phyloP scores from a whole-genome alignment of 441 rosid genomes.

The Erodium trifolium region DNA sequence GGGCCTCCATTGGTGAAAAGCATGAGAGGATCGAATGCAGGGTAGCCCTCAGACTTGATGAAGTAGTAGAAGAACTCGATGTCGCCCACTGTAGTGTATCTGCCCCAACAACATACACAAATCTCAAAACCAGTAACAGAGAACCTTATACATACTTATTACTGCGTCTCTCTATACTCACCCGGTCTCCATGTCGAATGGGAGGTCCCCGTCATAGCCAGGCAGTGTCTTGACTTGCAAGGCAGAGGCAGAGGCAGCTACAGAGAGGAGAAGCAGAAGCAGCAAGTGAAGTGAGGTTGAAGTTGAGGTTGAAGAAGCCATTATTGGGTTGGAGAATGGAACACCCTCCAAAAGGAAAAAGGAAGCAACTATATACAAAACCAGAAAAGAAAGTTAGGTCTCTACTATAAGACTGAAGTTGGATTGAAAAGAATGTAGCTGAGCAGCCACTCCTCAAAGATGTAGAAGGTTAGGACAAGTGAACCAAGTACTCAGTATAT shows the following conservation, averaged over 20 bases:
- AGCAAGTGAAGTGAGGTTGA: neutral
- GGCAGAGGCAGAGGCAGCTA: neutral
- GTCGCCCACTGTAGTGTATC: neutral
- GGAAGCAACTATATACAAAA: too few species aligned
- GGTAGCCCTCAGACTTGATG: neutral
- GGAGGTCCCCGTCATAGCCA: neutral
- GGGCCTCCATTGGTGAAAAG: constrained; percentile 9
- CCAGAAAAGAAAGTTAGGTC: too few species aligned
- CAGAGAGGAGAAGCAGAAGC: neutral
- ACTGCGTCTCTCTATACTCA: neutral
- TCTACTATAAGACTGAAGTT: too few species aligned
- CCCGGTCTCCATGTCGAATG: constrained; percentile 6
- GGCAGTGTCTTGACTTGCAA: neutral
- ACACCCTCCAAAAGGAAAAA: too few species aligned
- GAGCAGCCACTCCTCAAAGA: too few species aligned
- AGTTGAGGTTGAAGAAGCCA: neutral
- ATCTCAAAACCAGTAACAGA: neutral
- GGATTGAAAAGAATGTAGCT: too few species aligned
- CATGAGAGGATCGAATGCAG: constrained; percentile 7
- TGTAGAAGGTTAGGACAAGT: too few species aligned
- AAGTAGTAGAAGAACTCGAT: constrained; percentile 8
- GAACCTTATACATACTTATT: neutral
- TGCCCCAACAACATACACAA: neutral
- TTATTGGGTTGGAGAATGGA: neutral
- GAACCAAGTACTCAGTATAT: too few species aligned